Base-by-base conservation (phyloP, 2,329 filamentous ascomycete genomes). In the Cryphonectria radicalis region DNA sequence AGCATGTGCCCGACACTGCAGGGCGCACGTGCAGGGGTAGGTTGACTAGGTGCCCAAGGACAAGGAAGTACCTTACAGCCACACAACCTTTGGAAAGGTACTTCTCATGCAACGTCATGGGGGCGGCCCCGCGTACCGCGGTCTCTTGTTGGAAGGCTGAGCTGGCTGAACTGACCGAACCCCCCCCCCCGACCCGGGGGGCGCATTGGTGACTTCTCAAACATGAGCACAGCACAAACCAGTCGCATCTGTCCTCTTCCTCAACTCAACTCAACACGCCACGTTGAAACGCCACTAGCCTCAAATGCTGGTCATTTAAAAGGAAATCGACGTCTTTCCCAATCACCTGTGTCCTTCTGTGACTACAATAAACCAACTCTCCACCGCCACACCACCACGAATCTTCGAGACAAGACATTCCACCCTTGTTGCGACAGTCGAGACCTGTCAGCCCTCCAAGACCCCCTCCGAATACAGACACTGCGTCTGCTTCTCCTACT, bases 41-140 rank as follows among this genome's bases (percentile, higher is more conserved):
- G 22, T n/a, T 14, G 32, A 14, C 19, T n/a, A 32, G 17, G 8
- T n/a, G 57, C 3, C 37, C 1, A 5, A 5, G 35, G 25, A 35
- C 55, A 62, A 40, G 32, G 32, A 62, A 40, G 62, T 64, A 64
- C 62, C 37, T 43, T 32, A n/a, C 22, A 40, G 14, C 62, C 62
- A 42, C 22, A 19, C n/a, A 46, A 28, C 13, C 25, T 19, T 10
- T 46, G 62, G 40, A 3, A 2, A 46, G 62, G 62, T 32, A 42
- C 62, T 42, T n/a, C n/a, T 25, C 62, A 19, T 53, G 43, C 43
- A 65, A 65, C 63, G 63, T 65, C 63, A 65, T 65, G 62, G 62
- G 62, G 59, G 62, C 28, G 35, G 35, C 37, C 35, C 37, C 60
- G n/a, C 35, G 32, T 35, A 40, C 37, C 8, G 60, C 17, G 25